phyloP scores from a whole-genome alignment of 108 stramenopile species.

The Skeletonema tropicum region DNA sequence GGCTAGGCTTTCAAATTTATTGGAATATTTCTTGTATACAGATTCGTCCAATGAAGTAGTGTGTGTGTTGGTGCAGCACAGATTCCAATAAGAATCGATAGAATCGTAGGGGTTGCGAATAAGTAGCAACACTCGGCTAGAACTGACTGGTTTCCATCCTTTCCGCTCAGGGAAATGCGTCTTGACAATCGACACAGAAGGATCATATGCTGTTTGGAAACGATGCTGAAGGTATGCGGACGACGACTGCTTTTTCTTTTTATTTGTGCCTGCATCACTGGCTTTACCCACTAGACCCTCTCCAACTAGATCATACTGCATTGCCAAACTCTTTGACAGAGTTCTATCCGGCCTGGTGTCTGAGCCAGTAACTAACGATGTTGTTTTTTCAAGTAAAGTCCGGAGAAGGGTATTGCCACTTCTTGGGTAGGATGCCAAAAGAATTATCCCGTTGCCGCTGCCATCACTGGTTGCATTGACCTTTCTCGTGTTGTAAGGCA shows the following conservation, averaged over 20 bases:
- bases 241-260: neutral
- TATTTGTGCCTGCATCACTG: neutral
- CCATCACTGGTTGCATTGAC: neutral
- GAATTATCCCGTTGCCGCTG: conserved; percentile 31
- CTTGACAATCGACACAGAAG: conserved; percentile 63
- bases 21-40: conserved; percentile 61
- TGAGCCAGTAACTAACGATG: conserved; percentile 89
- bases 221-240: conserved; percentile 31
- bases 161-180: conserved; percentile 96
- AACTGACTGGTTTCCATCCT: conserved; percentile 59
- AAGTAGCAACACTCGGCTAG: conserved; percentile 71
- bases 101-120: conserved; percentile 98
- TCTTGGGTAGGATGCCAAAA: conserved; percentile 89
- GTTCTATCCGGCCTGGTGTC: conserved; percentile 92
- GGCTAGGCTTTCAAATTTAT: conserved; percentile 65
- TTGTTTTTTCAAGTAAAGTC: conserved; percentile 75
- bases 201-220: conserved; percentile 41
- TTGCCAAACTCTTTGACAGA: conserved; percentile 69
- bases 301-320: conserved; percentile 72
- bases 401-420: conserved; percentile 90
- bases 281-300: conserved; percentile 73
- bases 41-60: conserved; percentile 79
- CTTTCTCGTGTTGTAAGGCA: neutral
- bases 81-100: conserved; percentile 94
- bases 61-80: conserved; percentile 95